A percentile compares a stretch with the other conserved stretches of the same genome.
These are phyloP conservation scores for Rosa lucieae DNA, from an alignment of 306 rosid species.

Conservation along the genomic window DNA sequence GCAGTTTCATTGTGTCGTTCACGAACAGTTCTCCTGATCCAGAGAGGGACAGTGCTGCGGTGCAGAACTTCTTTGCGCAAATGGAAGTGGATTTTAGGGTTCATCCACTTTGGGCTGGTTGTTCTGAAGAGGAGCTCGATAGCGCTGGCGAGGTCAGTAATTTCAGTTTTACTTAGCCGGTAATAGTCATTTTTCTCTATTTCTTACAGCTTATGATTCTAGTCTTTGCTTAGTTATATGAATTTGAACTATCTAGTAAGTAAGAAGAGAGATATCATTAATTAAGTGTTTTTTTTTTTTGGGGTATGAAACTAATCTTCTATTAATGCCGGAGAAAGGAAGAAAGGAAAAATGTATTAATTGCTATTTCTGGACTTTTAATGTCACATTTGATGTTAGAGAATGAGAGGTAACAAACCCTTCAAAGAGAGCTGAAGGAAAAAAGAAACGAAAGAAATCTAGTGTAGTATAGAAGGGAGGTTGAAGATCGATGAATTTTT, in stretches of 20 bases:
- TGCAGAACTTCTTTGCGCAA: slow-evolving; percentile 73
- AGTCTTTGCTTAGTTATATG: background rate
- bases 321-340: background rate
- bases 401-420: background rate
- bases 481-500: background rate
- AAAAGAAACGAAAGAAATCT: background rate
- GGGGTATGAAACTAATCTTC: background rate
- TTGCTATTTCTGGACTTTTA: background rate
- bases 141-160: slow-evolving; percentile 92
- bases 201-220: background rate
- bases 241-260: background rate
- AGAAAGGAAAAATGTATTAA: background rate
- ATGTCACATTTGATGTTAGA: background rate
- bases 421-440: background rate
- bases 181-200: background rate
- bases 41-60: slow-evolving; percentile 73
- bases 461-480: background rate
- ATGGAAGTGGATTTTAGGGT: slow-evolving; percentile 95
- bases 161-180: slow-evolving; percentile 14
- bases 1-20: slow-evolving; percentile 92
- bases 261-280: background rate
- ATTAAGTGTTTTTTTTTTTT: background rate
- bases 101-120: slow-evolving; percentile 96
- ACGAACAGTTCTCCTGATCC: slow-evolving; percentile 88
- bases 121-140: slow-evolving; percentile 92